phyloP scores from a whole-genome alignment of 495 filamentous ascomycete genomes.

The Recurvomyces mirabilis region DNA sequence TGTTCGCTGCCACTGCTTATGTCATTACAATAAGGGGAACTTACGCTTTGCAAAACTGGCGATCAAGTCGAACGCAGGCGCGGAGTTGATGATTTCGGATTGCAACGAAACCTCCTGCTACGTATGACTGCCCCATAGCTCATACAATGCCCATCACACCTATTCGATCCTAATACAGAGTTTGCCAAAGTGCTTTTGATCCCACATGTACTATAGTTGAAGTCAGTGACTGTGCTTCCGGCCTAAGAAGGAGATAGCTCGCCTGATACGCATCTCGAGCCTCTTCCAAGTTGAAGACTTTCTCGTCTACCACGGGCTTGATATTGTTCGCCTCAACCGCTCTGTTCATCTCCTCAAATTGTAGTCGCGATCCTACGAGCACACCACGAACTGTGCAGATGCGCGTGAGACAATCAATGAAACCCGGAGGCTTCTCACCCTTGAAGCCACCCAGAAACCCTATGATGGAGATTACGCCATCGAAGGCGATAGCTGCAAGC shows the following conservation, averaged over 20 bases:
- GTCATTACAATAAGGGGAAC: too few relatives aligned
- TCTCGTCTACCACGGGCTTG: slow-evolving; percentile 32
- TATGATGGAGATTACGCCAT: slow-evolving; percentile 36
- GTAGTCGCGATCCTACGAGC: slow-evolving; percentile 28
- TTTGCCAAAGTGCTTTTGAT: slow-evolving; percentile 69
- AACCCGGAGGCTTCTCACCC: slow-evolving; percentile 26
- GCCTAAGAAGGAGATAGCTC: neutral
- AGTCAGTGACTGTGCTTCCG: neutral
- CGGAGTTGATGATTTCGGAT: too few relatives aligned
- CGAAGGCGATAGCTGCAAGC: slow-evolving; percentile 22
- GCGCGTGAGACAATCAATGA: slow-evolving; percentile 27
- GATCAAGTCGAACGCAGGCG: too few relatives aligned
- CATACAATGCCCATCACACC: too few relatives aligned
- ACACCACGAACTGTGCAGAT: slow-evolving; percentile 31
- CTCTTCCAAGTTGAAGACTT: slow-evolving; percentile 29
- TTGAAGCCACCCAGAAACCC: slow-evolving; percentile 31
- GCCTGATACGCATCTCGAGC: slow-evolving; percentile 34
- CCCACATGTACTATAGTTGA: slow-evolving; percentile 44
- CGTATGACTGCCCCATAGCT: too few relatives aligned
- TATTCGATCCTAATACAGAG: slow-evolving; percentile 53
- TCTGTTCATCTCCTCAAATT: slow-evolving; percentile 34
- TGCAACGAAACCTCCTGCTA: too few relatives aligned
- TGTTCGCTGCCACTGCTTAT: too few relatives aligned
- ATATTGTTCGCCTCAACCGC: slow-evolving; percentile 32
- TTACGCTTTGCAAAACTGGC: too few relatives aligned